These are phyloP conservation scores for Endocarpon pusillum DNA, from an alignment of 495 filamentous ascomycete species.

Conservation along the genomic window DNA sequence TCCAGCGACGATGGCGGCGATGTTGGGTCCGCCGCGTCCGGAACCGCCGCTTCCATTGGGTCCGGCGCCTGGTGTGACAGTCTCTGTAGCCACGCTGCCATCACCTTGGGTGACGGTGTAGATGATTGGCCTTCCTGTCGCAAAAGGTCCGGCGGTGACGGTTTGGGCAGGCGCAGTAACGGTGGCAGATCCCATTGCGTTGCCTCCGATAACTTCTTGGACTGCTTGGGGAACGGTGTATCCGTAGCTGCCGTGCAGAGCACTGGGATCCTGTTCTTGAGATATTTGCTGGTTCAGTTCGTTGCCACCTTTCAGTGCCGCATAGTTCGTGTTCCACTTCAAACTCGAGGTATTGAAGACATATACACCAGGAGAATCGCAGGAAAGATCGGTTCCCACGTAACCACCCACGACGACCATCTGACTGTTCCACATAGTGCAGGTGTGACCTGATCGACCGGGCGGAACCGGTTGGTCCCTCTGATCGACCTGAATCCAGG, in stretches of 20 bases:
- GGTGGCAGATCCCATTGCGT: constrained; percentile 42
- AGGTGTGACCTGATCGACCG: constrained; percentile 52
- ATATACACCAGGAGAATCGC: constrained; percentile 53
- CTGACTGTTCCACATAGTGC: constrained; percentile 50
- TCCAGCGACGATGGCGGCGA: constrained; percentile 45
- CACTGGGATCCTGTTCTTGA: constrained; percentile 23
- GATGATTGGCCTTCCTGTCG: constrained; percentile 43
- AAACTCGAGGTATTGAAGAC: constrained; percentile 46
- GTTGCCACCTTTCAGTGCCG: constrained; percentile 24
- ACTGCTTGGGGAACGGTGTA: constrained; percentile 47
- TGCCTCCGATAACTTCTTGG: constrained; percentile 45
- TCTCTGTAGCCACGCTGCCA: constrained; percentile 36
- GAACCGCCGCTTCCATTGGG: constrained; percentile 5
- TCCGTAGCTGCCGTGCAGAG: constrained; percentile 38
- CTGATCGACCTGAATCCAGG: constrained; percentile 49
- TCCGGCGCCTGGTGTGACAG: constrained; percentile 15
- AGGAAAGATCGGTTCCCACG: constrained; percentile 38
- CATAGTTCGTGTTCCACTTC: constrained; percentile 43
- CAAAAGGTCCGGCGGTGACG: constrained; percentile 48
- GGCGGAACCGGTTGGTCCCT: constrained; percentile 33
- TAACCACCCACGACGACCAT: constrained; percentile 61
- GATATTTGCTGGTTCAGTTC: constrained; percentile 25
- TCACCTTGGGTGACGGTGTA: constrained; percentile 47
- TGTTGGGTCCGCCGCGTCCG: constrained; percentile 21
- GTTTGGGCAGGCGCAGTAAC: constrained; percentile 44